Percentiles rank a stretch among this genome's conserved stretches.
Evolutionary conservation across 768 basidiomycete genomes (phyloP).

Genomic region (Trametes sanguinea): DNA sequence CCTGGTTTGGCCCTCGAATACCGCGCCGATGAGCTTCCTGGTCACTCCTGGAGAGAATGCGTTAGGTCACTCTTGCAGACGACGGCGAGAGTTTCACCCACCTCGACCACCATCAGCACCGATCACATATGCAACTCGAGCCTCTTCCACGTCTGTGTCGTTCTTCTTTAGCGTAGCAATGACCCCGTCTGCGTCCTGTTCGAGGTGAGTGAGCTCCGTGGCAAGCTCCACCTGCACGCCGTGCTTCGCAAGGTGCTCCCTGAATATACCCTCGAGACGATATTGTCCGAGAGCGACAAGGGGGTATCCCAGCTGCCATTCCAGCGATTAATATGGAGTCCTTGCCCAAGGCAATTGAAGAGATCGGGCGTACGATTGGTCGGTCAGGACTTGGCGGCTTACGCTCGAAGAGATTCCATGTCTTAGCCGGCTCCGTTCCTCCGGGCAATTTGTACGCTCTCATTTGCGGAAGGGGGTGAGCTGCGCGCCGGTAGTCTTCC

Average conservation of each 20-base stretch:
- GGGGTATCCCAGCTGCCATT: neutral
- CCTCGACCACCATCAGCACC: conserved; percentile 45
- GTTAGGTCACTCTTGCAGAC: neutral
- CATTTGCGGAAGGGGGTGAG: conserved; percentile 1
- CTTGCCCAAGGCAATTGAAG: neutral
- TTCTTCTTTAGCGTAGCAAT: conserved; percentile 30
- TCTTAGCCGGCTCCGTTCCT: conserved; percentile 12
- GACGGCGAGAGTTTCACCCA: conserved; percentile 5
- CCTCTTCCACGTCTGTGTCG: conserved; percentile 25
- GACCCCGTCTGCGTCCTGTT: conserved; percentile 37
- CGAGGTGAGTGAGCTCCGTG: conserved; percentile 37
- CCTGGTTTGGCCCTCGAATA: conserved; percentile 44
- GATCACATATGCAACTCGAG: conserved; percentile 38
- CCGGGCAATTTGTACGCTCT: conserved; percentile 26
- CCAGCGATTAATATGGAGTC: too few relatives aligned
- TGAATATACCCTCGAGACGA: conserved; percentile 35
- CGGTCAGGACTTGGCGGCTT: conserved; percentile 13
- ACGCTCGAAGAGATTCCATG: conserved; percentile 7
- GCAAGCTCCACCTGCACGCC: conserved; percentile 38
- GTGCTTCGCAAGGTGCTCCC: conserved; percentile 29
- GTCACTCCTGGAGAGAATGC: conserved; percentile 33
- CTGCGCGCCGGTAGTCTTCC: conserved; percentile 15
- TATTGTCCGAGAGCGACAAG: conserved; percentile 20
- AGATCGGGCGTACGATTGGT: conserved; percentile 18
- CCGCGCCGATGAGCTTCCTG: conserved; percentile 43